Percentiles rank a stretch among this genome's conserved stretches.
These are phyloP conservation scores for Hydrangea macrophylla DNA, from an alignment of 148 eudicot species.

Conservation along the genomic window DNA sequence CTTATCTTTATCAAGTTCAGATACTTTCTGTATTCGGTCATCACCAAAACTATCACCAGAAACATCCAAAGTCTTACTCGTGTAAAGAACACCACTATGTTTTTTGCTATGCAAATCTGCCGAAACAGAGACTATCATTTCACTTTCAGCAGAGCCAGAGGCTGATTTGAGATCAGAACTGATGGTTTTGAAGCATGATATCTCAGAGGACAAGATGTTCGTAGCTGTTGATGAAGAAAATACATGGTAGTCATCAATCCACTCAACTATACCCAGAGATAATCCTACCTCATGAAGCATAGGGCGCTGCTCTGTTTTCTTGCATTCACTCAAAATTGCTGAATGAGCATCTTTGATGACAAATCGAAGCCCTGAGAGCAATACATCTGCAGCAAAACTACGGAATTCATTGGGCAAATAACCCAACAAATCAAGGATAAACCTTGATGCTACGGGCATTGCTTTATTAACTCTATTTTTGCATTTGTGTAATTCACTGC, in stretches of 20 bases:
- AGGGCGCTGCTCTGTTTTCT: slow-evolving; percentile 49
- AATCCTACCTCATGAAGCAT: slow-evolving; percentile 91
- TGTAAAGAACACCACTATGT: too few relatives aligned
- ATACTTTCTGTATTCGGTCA: slow-evolving; percentile 7
- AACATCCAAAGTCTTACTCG: slow-evolving; percentile 11
- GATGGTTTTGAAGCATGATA: slow-evolving; percentile 24
- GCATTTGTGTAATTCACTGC: slow-evolving; percentile 15
- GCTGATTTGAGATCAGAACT: slow-evolving; percentile 22
- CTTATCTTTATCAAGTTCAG: slow-evolving; percentile 22
- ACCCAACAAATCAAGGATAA: slow-evolving; percentile 70
- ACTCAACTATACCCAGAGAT: slow-evolving; percentile 74
- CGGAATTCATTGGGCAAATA: slow-evolving; percentile 72
- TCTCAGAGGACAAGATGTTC: slow-evolving; percentile 22
- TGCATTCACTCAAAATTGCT: slow-evolving; percentile 59
- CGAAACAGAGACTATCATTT: too few relatives aligned
- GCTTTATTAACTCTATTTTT: slow-evolving; percentile 23
- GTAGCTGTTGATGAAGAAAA: slow-evolving; percentile 32
- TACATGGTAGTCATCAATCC: slow-evolving; percentile 71
- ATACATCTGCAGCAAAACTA: slow-evolving; percentile 69
- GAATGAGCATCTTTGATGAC: slow-evolving; percentile 61
- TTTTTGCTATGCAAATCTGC: too few relatives aligned
- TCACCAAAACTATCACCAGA: slow-evolving; percentile 8
- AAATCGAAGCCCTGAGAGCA: slow-evolving; percentile 67
- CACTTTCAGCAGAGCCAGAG: slow-evolving; percentile 18
- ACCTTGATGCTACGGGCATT: slow-evolving; percentile 38